A percentile compares a stretch with the other conserved stretches of the same genome.
Evolutionary conservation across 805 yeast species (phyloP).

Genomic region (Candida dajiaensis): DNA sequence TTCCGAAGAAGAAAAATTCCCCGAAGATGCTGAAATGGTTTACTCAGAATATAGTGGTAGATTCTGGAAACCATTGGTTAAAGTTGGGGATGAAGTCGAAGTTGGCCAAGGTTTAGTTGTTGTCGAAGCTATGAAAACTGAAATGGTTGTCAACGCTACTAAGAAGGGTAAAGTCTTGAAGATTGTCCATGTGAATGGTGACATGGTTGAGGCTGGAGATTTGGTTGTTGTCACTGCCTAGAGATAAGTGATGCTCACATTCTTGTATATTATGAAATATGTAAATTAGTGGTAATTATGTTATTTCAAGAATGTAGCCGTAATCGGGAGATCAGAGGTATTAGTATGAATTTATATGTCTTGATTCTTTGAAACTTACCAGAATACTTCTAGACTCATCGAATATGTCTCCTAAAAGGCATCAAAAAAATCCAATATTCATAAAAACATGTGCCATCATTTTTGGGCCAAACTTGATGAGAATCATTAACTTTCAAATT

Average conservation of each 20-base stretch:
- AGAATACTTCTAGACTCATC: too few species aligned
- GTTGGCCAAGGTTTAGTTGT: slow-evolving; percentile 79
- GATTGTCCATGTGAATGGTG: slow-evolving; percentile 79
- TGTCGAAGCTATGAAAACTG: slow-evolving; percentile 98
- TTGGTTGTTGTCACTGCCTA: slow-evolving; percentile 75
- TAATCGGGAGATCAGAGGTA: too few species aligned
- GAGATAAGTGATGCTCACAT: background rate
- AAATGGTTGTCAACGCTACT: slow-evolving; percentile 81
- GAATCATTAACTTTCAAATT: too few species aligned
- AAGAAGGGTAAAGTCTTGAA: slow-evolving; percentile 65
- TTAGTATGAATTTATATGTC: too few species aligned
- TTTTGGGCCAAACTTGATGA: too few species aligned
- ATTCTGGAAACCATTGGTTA: slow-evolving; percentile 88
- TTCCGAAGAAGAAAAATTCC: slow-evolving; percentile 47
- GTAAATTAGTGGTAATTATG: background rate
- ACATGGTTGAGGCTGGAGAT: slow-evolving; percentile 96
- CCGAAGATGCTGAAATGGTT: slow-evolving; percentile 76
- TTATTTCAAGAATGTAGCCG: too few species aligned
- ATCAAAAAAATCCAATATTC: too few species aligned
- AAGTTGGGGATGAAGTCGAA: slow-evolving; percentile 68
- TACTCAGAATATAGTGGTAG: slow-evolving; percentile 97
- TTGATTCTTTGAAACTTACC: too few species aligned
- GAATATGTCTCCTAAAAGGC: too few species aligned
- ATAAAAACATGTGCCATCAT: too few species aligned
- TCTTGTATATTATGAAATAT: background rate